Conservation (phyloP, 1,284 basidiomycete genomes). For the Psilocybe mexicana region DNA sequence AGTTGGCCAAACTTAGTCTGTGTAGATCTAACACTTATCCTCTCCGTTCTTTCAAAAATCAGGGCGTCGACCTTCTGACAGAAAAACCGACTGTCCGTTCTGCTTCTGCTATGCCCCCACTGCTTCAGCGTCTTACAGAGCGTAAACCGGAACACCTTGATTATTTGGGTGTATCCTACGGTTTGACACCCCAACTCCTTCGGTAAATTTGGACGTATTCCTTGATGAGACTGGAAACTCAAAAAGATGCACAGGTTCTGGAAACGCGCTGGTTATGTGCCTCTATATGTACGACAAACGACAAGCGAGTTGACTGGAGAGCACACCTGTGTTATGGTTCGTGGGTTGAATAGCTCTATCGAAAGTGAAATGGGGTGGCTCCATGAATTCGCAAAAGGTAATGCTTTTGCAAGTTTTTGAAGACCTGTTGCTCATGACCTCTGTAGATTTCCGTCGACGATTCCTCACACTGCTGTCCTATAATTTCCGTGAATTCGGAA, state of each 20-base stretch:
- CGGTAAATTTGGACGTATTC: conserved; percentile 41
- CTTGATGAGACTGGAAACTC: not conserved
- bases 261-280: conserved; percentile 92
- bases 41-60: not conserved
- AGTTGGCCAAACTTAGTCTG: conserved; percentile 17
- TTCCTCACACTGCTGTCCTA: conserved; percentile 91
- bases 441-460: conserved; percentile 84
- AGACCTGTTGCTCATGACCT: not conserved
- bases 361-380: conserved; percentile 78
- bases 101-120: conserved; percentile 84
- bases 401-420: not conserved
- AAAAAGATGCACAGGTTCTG: conserved; percentile 72
- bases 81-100: conserved; percentile 80
- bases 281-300: conserved; percentile 93
- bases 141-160: conserved; percentile 90
- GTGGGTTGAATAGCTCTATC: conserved; percentile 73
- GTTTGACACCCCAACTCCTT: conserved; percentile 86
- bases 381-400: conserved; percentile 87
- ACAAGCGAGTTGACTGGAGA: conserved; percentile 96
- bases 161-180: conserved; percentile 96
- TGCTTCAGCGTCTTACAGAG: conserved; percentile 90
- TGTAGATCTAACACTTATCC: not conserved
- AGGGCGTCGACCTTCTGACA: conserved; percentile 56
- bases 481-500: conserved; percentile 92
- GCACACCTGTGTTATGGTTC: conserved; percentile 92